These are phyloP conservation scores for Scedosporium apiospermum DNA, from an alignment of 2,329 filamentous ascomycete species.

Conservation along the genomic window DNA sequence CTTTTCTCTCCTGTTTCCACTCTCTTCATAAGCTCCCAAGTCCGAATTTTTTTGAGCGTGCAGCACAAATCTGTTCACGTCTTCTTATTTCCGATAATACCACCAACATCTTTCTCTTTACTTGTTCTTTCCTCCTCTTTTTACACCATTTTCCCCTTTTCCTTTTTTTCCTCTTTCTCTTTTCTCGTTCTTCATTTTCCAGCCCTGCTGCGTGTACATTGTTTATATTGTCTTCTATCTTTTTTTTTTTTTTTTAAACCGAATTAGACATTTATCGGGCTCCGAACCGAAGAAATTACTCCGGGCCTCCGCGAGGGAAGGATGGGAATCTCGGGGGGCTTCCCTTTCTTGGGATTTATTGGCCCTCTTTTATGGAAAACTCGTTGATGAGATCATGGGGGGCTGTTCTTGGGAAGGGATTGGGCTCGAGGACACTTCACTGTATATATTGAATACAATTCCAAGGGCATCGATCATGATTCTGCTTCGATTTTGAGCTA, in stretches of 20 bases:
- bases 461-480: neutral
- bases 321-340: neutral
- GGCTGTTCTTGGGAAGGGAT: neutral
- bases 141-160: neutral
- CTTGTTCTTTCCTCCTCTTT: slow-evolving; percentile 1
- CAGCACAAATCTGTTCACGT: neutral
- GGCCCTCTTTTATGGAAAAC: neutral
- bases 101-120: neutral
- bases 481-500: neutral
- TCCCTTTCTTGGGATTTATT: too few species aligned
- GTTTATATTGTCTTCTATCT: slow-evolving; percentile 3
- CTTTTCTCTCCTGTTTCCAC: neutral
- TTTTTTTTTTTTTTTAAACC: neutral
- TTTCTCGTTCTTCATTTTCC: slow-evolving; percentile 1
- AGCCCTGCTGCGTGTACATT: neutral
- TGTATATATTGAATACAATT: neutral
- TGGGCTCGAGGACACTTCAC: neutral
- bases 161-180: neutral
- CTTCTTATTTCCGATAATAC: neutral
- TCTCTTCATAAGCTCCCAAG: slow-evolving; percentile 1
- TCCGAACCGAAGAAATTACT: neutral
- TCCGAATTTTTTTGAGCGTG: neutral
- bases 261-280: neutral
- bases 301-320: neutral
- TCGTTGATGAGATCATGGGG: neutral